Percentiles rank a stretch among this genome's conserved stretches.
phyloP scores from a whole-genome alignment of 1,284 basidiomycete genomes.

The Boletus holoroseus region DNA sequence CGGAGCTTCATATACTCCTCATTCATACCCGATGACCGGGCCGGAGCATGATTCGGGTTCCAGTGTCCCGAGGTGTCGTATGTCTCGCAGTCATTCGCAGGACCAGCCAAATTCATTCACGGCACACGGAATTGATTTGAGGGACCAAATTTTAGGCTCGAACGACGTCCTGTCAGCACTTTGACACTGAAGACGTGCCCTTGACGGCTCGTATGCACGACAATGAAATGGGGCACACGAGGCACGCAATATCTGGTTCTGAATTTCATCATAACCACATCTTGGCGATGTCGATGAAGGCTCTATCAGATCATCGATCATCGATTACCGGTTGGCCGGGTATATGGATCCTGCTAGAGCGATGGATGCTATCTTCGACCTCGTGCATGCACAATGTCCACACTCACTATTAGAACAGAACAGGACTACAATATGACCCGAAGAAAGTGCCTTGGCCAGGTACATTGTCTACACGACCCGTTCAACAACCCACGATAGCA shows the following conservation, averaged over 20 bases:
- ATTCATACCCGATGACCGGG: not conserved
- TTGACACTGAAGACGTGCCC: not conserved
- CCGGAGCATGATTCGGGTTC: not conserved
- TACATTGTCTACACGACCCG: not conserved
- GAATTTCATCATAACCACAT: constrained; percentile 7
- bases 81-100: not conserved
- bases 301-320: constrained; percentile 4
- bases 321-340: not conserved
- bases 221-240: constrained; percentile 3
- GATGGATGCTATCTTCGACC: not conserved
- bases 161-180: not conserved
- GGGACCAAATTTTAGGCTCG: not conserved
- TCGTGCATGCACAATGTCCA: not conserved
- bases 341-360: not conserved
- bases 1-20: not conserved
- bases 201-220: constrained; percentile 2
- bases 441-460: not conserved
- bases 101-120: not conserved
- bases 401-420: not conserved
- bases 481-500: not conserved
- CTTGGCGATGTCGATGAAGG: not conserved
- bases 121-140: not conserved
- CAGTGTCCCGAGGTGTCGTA: not conserved
- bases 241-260: constrained; percentile 1
- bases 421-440: not conserved